These are phyloP conservation scores for Fragilariopsis cylindrus DNA, from an alignment of 108 stramenopile species.

Conservation along the genomic window DNA sequence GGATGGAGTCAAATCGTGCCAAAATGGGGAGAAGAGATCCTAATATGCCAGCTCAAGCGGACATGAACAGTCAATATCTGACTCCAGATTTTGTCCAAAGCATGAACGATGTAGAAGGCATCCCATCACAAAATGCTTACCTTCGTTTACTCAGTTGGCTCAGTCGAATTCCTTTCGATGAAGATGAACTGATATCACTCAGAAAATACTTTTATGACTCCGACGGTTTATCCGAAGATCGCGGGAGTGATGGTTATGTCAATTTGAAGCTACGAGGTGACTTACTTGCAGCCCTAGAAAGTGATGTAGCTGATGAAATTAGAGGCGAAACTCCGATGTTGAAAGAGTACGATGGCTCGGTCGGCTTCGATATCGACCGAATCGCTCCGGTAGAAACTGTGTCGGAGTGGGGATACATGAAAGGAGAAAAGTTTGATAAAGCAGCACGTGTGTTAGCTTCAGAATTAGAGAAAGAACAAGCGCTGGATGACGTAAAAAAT, in stretches of 20 bases:
- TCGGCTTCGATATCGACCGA: slow-evolving; percentile 67
- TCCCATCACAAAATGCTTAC: slow-evolving; percentile 83
- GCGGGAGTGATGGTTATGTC: slow-evolving; percentile 69
- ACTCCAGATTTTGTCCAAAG: slow-evolving; percentile 61
- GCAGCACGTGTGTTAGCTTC: slow-evolving; percentile 18
- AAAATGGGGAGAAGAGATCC: slow-evolving; percentile 29
- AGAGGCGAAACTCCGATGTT: slow-evolving; percentile 60
- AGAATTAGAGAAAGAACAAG: slow-evolving; percentile 18
- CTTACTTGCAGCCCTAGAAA: slow-evolving; percentile 79
- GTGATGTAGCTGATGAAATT: slow-evolving; percentile 80
- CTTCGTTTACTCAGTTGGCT: slow-evolving; percentile 83
- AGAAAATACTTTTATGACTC: slow-evolving; percentile 83
- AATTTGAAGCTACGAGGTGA: slow-evolving; percentile 84
- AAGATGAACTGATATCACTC: slow-evolving; percentile 79
- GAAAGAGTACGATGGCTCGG: slow-evolving; percentile 38
- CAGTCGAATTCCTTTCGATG: slow-evolving; percentile 87
- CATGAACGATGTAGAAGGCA: slow-evolving; percentile 64
- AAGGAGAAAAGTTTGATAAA: slow-evolving; percentile 24
- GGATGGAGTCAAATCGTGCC: slow-evolving; percentile 79
- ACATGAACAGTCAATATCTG: slow-evolving; percentile 44
- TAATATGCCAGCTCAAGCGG: slow-evolving; percentile 17
- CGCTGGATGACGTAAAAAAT: slow-evolving; percentile 22
- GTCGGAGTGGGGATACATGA: slow-evolving; percentile 37
- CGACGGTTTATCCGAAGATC: slow-evolving; percentile 62
- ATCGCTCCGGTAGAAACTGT: background rate